Conservation (phyloP, 1,284 basidiomycete genomes). For the Leccinum ambiguum region DNA sequence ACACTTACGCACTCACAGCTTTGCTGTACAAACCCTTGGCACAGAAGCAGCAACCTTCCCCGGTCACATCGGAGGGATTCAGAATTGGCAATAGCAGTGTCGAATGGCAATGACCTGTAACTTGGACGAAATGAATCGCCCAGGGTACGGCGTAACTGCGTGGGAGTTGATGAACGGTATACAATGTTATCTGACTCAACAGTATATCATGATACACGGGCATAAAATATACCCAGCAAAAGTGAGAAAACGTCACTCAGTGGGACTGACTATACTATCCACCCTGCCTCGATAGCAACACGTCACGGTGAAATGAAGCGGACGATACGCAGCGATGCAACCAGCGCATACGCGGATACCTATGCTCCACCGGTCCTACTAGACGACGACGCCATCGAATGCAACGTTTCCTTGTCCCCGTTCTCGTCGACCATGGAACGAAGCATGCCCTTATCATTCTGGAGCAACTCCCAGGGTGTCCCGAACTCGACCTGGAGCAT, state of each 20-base stretch:
- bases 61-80: too few relatives aligned
- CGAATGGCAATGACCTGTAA: background rate
- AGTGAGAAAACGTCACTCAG: background rate
- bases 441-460: constrained; percentile 43
- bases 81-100: background rate
- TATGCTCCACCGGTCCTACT: background rate
- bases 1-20: background rate
- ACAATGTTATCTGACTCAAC: too few relatives aligned
- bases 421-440: constrained; percentile 48
- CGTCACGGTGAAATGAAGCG: background rate
- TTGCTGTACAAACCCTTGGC: background rate
- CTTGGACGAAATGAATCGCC: background rate
- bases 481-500: constrained; percentile 36
- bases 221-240: background rate
- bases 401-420: constrained; percentile 36
- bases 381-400: constrained; percentile 18
- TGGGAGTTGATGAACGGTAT: too few relatives aligned
- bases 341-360: background rate
- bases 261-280: background rate
- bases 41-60: background rate
- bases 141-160: too few relatives aligned
- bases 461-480: constrained; percentile 49
- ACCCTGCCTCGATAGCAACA: background rate
- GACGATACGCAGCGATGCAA: background rate
- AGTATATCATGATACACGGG: background rate